phyloP scores from a whole-genome alignment of 495 filamentous ascomycete species.

The Penicillium herquei region DNA sequence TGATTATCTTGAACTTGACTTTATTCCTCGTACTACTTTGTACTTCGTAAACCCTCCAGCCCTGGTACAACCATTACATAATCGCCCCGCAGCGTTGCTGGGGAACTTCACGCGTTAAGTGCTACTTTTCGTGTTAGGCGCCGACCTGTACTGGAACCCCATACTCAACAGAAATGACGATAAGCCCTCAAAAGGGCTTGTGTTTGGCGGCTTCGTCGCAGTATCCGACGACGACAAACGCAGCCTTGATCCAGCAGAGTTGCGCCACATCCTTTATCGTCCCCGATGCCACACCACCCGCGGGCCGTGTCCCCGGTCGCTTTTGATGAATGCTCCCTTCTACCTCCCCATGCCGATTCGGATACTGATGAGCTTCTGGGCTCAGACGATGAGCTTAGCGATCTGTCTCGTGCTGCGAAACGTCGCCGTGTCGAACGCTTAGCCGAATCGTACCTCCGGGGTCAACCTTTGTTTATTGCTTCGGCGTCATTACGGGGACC shows the following conservation, averaged over 20 bases:
- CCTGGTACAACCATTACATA: constrained; percentile 6
- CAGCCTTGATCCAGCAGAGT: constrained; percentile 14
- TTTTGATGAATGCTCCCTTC: constrained; percentile 48
- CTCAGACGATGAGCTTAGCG: constrained; percentile 60
- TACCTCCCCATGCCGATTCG: constrained; percentile 28
- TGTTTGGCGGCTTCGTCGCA: constrained; percentile 17
- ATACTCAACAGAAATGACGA: constrained; percentile 29
- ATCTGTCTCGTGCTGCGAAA: constrained; percentile 47
- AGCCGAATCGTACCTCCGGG: constrained; percentile 57
- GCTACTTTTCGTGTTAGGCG: constrained; percentile 30
- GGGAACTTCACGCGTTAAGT: constrained; percentile 39
- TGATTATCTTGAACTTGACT: neutral
- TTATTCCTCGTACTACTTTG: neutral
- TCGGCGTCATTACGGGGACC: constrained; percentile 64
- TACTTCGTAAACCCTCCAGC: too few relatives aligned
- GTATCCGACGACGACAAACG: constrained; percentile 19
- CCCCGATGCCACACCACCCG: constrained; percentile 36
- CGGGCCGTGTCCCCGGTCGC: constrained; percentile 39
- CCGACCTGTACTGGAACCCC: constrained; percentile 4
- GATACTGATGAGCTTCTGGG: constrained; percentile 43
- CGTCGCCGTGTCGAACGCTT: constrained; percentile 56
- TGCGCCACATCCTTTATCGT: constrained; percentile 8
- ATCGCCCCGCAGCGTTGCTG: constrained; percentile 23
- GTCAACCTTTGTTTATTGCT: constrained; percentile 55
- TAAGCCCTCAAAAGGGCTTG: neutral